Base-by-base conservation (phyloP, 2,329 filamentous ascomycete genomes). In the Teratosphaeria epicoccoides region DNA sequence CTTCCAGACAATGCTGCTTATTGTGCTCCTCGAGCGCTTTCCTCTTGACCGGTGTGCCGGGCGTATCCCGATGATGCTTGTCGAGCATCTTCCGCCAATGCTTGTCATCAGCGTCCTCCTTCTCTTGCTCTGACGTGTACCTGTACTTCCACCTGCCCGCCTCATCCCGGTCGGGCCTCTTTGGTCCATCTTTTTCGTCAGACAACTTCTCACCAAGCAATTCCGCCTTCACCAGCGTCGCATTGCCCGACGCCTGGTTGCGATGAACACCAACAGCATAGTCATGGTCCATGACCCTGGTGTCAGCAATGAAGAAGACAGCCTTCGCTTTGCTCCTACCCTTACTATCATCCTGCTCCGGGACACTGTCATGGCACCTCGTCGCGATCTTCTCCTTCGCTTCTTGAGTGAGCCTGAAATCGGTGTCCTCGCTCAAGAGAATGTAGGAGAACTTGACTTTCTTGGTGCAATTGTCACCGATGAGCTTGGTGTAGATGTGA, bases 231-330 rank as follows among this genome's bases (percentile, higher is more conserved):
- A 46, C 43, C 10, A 46, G 20, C 10, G 10, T 46, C 10, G n/a
- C 29, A 23, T 51, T 47, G 44, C 52, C 45, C 24, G 26, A 44
- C 9, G 46, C 40, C 44, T 49, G 48, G 6, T 49, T 49, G 24
- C 49, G 43, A 23, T 46, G 43, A 6, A 26, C 22, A 26, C 23
- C 43, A 12, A 46, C 24, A 7, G 43, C 24, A 22, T 24, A 22
- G 43, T 24, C 24, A 22, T 46, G 9, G 10, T 11, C 6, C 23
- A 24, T 46, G 43, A 46, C 1, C 43, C n/a, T 24, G 4, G 20
- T 46, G 22, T 46, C 43, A 17, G 43, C 43, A 17, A 46, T 24
- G 22, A 46, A 25, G 22, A 46, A 46, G 11, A 26, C 22, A 6
- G 43, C 43, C 43, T 26, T 46, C 10, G 43, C 22, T 17, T 22